Percentiles rank a stretch among this genome's conserved stretches.
Evolutionary conservation across 306 rosid species (phyloP).

Genomic region (Lathyrus sativus): DNA sequence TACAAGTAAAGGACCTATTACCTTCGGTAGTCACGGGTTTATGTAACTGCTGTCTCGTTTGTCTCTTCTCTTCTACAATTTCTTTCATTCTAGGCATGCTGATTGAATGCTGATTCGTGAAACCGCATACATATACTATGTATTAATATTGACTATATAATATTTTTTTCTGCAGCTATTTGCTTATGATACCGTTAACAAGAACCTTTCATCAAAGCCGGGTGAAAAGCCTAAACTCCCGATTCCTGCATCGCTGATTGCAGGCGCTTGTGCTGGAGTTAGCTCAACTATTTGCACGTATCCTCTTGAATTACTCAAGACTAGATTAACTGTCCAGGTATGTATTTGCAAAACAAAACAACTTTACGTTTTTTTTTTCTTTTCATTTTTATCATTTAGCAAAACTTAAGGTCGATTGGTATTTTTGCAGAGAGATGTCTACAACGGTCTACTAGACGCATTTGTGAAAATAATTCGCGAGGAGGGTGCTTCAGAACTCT

Average conservation of each 20-base stretch:
- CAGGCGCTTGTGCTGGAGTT: conserved; percentile 99
- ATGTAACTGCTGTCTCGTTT: not conserved
- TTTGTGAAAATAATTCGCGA: conserved; percentile 68
- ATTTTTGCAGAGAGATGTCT: conserved; percentile 76
- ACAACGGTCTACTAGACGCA: conserved; percentile 77
- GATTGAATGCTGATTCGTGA: conserved; percentile 12
- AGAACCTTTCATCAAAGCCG: conserved; percentile 65
- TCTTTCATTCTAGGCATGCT: conserved; percentile 2
- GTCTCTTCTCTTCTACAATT: not conserved
- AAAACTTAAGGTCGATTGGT: not conserved
- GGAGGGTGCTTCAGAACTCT: conserved; percentile 86
- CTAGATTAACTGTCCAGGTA: conserved; percentile 93
- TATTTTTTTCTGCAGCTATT: conserved; percentile 67
- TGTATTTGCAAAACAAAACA: conserved; percentile 1
- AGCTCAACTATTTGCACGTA: conserved; percentile 84
- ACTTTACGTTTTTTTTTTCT: too few relatives aligned
- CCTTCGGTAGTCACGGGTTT: conserved; percentile 5
- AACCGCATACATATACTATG: conserved; percentile 11
- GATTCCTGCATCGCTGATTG: conserved; percentile 78
- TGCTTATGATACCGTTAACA: conserved; percentile 92
- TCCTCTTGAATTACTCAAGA: conserved; percentile 91
- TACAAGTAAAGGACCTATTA: not conserved
- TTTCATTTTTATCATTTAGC: not conserved
- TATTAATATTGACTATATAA: conserved; percentile 25
- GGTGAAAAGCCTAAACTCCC: conserved; percentile 79